These are phyloP conservation scores for Betula pendula DNA, from an alignment of 306 rosid genomes.

Conservation along the genomic window DNA sequence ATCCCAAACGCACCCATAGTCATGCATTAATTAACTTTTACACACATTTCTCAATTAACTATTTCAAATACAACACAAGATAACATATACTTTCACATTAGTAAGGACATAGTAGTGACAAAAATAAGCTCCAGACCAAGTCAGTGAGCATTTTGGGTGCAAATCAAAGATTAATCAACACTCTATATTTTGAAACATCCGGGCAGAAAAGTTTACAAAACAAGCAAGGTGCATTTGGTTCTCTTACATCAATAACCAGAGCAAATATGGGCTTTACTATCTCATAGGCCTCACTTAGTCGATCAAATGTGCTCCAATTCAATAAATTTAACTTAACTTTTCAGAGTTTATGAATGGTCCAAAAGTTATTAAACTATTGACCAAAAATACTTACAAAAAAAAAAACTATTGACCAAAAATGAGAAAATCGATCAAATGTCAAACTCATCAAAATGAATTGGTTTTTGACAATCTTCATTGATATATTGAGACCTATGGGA, in stretches of 20 bases:
- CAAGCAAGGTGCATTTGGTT: neutral
- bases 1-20: no score
- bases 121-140: neutral
- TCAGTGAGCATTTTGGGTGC: neutral
- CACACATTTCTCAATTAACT: neutral
- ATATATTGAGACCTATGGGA: neutral
- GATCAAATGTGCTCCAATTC: neutral
- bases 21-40: neutral
- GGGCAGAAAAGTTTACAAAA: neutral
- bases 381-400: no score
- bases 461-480: neutral
- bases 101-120: neutral
- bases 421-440: neutral
- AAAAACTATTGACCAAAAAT: neutral
- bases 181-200: neutral
- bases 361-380: neutral
- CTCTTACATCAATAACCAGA: neutral
- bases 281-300: neutral
- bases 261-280: neutral
- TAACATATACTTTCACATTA: neutral
- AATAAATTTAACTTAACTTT: no score
- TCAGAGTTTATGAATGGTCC: neutral
- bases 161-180: neutral
- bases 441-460: neutral
- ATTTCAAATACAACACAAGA: neutral